These are phyloP conservation scores for Fusarium globosum DNA, from an alignment of 2,329 filamentous ascomycete genomes.

Conservation along the genomic window DNA sequence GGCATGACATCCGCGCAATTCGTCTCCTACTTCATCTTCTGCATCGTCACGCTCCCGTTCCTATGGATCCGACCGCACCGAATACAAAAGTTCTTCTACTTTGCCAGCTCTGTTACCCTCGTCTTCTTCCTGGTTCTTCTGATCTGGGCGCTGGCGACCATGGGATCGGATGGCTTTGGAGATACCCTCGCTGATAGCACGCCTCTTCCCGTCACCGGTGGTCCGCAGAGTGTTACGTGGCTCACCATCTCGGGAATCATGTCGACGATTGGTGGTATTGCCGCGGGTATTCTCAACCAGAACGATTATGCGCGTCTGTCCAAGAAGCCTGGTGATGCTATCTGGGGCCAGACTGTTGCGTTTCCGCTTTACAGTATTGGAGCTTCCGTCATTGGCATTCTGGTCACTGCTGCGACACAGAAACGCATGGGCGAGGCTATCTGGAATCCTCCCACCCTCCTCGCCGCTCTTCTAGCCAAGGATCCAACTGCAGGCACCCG, in stretches of 20 bases:
- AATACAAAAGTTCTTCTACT: slow-evolving; percentile 55
- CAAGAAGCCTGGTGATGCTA: slow-evolving; percentile 46
- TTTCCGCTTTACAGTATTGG: slow-evolving; percentile 52
- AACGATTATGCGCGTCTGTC: slow-evolving; percentile 54
- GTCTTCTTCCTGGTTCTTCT: slow-evolving; percentile 56
- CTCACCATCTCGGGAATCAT: slow-evolving; percentile 52
- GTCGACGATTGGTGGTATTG: slow-evolving; percentile 53
- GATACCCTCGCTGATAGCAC: slow-evolving; percentile 44
- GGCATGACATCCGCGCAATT: slow-evolving; percentile 59
- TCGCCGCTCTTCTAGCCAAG: slow-evolving; percentile 47
- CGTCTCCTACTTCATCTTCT: slow-evolving; percentile 58
- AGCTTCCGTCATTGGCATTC: slow-evolving; percentile 53
- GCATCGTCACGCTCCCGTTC: slow-evolving; percentile 55
- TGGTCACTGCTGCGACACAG: slow-evolving; percentile 55
- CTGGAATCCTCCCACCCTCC: slow-evolving; percentile 53
- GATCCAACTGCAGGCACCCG: slow-evolving; percentile 49
- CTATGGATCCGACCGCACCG: slow-evolving; percentile 58
- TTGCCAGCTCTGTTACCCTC: slow-evolving; percentile 53
- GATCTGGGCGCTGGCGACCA: slow-evolving; percentile 58
- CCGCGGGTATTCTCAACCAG: slow-evolving; percentile 53
- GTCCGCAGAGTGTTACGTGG: slow-evolving; percentile 50
- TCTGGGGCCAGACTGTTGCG: slow-evolving; percentile 50
- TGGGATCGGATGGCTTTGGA: slow-evolving; percentile 55
- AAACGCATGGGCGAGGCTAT: slow-evolving; percentile 50
- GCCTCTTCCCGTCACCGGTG: slow-evolving; percentile 42